Evolutionary conservation across 1,284 basidiomycete species (phyloP).

Genomic region (Wolfiporia cocos): DNA sequence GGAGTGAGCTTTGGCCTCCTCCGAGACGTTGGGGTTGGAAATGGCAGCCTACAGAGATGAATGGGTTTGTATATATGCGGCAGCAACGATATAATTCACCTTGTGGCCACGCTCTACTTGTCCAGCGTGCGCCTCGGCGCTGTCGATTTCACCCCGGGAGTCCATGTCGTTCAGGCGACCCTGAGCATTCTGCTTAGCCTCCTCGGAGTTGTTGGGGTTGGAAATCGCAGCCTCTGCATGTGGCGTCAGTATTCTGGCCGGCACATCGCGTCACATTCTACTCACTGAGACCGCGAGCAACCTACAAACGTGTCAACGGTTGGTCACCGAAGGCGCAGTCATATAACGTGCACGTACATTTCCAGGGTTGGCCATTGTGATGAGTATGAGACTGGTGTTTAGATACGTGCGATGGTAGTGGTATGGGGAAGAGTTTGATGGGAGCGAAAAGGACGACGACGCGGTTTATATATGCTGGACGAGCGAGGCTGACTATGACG

Average conservation of each 20-base stretch:
- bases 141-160: constrained; percentile 9
- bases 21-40: constrained; percentile 37
- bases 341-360: constrained; percentile 9
- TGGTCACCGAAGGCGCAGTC: background rate
- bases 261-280: too few relatives aligned
- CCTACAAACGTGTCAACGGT: constrained; percentile 7
- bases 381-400: background rate
- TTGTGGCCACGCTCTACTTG: constrained; percentile 16
- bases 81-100: background rate
- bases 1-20: constrained; percentile 40
- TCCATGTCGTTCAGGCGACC: constrained; percentile 28
- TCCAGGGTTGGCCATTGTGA: constrained; percentile 11
- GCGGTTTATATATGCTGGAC: constrained; percentile 1
- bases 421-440: background rate
- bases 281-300: constrained; percentile 18
- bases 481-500: constrained; percentile 1
- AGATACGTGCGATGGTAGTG: constrained; percentile 1
- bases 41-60: constrained; percentile 22
- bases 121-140: constrained; percentile 11
- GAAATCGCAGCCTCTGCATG: constrained; percentile 25
- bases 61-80: background rate
- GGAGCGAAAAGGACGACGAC: background rate
- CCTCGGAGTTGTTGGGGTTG: constrained; percentile 39
- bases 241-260: too few relatives aligned
- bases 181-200: constrained; percentile 38